phyloP scores from a whole-genome alignment of 768 basidiomycete species.

The Tricholomella constricta region DNA sequence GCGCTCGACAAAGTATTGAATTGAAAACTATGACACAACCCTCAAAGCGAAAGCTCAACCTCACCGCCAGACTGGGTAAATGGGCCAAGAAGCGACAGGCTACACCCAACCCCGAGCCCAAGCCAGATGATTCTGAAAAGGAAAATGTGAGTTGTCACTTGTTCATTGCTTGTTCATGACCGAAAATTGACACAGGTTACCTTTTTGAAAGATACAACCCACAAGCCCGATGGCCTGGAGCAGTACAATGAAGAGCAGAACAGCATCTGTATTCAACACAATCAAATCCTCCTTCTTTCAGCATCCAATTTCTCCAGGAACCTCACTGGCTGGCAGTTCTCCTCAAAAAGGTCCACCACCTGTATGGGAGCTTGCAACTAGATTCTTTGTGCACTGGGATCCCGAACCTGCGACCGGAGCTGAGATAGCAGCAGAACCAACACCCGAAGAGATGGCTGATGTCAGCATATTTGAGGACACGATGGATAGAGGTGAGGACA shows the following conservation, averaged over 20 bases:
- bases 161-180: too few relatives aligned
- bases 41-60: background rate
- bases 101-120: background rate
- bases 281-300: too few relatives aligned
- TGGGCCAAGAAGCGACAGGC: background rate
- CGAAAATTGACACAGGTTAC: background rate
- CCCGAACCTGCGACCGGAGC: too few relatives aligned
- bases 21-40: background rate
- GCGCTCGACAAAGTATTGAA: too few relatives aligned
- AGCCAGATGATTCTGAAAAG: background rate
- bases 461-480: too few relatives aligned
- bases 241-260: background rate
- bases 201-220: background rate
- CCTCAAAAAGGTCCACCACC: background rate
- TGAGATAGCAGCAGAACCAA: too few relatives aligned
- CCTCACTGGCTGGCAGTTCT: background rate
- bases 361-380: background rate
- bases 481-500: too few relatives aligned
- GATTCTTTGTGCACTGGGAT: background rate
- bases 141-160: constrained; percentile 1
- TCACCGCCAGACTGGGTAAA: background rate
- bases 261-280: too few relatives aligned
- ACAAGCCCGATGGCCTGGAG: background rate
- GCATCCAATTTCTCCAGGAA: too few relatives aligned
- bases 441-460: too few relatives aligned